Base-by-base conservation (phyloP, 2,329 filamentous ascomycete genomes). In the Arthrobotrys sinensis region DNA sequence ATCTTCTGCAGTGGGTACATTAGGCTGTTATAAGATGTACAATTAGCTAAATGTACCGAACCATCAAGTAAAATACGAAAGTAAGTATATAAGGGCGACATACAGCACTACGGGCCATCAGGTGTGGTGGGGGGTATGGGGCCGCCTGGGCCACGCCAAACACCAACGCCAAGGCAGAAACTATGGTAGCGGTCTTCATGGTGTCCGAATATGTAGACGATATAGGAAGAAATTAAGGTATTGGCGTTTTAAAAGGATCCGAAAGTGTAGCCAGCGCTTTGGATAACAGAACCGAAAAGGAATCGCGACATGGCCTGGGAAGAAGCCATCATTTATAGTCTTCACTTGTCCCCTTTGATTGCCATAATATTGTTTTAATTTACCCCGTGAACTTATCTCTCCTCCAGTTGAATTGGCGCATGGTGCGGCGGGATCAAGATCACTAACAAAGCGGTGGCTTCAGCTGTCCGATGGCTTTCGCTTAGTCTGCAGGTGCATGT, bases 111-210 rank as follows among this genome's bases (percentile, higher is more conserved):
- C 73, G 57, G 6, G 60, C 48, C 21, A 62, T 10, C 14, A 71
- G 40, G 4, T 77, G 73, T 7, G 57, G 16, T 64, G 64, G 72
- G 45, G 60, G 64, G 52, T 66, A 52, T 24, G 73, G 73, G 34
- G 66, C 73, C 34, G 73, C 73, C 50, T 77, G 73, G 16, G 66
- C 57, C 36, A 67, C 73, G 36, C 73, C 66, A 53, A 77, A 60
- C 16, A 48, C 73, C 38, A 77, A 45, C 12, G 66, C 73, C 38
- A 77, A 62, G 11, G 60, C 40, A 34, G 67, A 77, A 36, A 77
- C 19, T 62, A 77, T 43, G 50, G 73, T 60, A 71, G 46, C 11
- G 28, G 73, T 62, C 50, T 77, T 71, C 73, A 77, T 77, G 21
- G 14, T 60, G 36, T n/a, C 55, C 6, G 52, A 63, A 38, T 40